Percentiles rank a stretch among this genome's conserved stretches.
phyloP scores from a whole-genome alignment of 495 filamentous ascomycete species.

The Pyrenula aspistea region DNA sequence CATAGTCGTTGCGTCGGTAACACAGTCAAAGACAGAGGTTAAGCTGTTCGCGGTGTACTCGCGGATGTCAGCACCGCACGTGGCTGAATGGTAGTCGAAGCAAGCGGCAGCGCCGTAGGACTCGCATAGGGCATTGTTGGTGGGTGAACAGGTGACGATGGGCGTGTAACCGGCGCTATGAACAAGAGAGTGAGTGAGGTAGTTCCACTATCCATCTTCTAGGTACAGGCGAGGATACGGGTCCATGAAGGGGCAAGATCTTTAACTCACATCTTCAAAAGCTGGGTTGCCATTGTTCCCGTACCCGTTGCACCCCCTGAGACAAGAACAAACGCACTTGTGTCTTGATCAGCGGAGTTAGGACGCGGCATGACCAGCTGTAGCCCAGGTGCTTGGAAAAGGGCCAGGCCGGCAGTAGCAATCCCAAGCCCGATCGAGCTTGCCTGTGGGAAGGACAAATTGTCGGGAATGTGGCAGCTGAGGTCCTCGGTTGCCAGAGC shows the following conservation, averaged over 20 bases:
- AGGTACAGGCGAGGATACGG: too few species aligned
- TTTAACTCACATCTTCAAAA: too few species aligned
- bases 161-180: conserved; percentile 22
- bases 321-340: conserved; percentile 26
- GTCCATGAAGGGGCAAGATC: too few species aligned
- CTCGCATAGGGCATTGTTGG: conserved; percentile 33
- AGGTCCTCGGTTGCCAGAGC: conserved; percentile 19
- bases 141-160: conserved; percentile 36
- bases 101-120: conserved; percentile 30
- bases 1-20: conserved; percentile 13
- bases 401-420: conserved; percentile 13
- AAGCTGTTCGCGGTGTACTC: conserved; percentile 15
- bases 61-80: conserved; percentile 23
- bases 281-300: conserved; percentile 48
- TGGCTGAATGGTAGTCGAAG: conserved; percentile 36
- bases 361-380: conserved; percentile 3
- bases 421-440: conserved; percentile 40
- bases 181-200: too few species aligned
- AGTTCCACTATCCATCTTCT: too few species aligned
- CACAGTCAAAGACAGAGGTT: conserved; percentile 19
- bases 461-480: conserved; percentile 30
- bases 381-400: conserved; percentile 10
- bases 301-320: conserved; percentile 51
- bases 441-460: conserved; percentile 32
- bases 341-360: conserved; percentile 18